A percentile compares a stretch with the other conserved stretches of the same genome.
Conservation (phyloP, 2,329 filamentous ascomycete genomes). For the Microascus cirrosus region DNA sequence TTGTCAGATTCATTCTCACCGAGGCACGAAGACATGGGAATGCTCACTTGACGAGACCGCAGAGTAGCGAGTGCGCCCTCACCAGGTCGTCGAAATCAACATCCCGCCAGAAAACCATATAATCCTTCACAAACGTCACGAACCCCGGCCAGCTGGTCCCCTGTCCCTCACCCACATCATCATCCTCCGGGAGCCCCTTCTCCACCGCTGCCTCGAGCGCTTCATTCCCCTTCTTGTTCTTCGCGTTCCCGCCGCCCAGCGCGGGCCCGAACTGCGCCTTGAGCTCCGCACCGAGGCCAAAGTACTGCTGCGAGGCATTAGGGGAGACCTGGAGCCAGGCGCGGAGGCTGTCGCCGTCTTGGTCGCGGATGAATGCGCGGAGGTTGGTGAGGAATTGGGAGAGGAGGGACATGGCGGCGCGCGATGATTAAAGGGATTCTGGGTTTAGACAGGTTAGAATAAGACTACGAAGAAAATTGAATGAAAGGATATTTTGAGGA, state of each 20-base stretch:
- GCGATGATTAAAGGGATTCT: neutral
- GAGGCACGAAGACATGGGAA: neutral
- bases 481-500: neutral
- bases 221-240: slow-evolving; percentile 15
- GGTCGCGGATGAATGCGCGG: slow-evolving; percentile 43
- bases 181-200: slow-evolving; percentile 50
- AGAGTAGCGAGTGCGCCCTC: slow-evolving; percentile 64
- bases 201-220: slow-evolving; percentile 54
- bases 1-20: neutral
- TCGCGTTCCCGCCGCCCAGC: neutral
- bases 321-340: slow-evolving; percentile 68
- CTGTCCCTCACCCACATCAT: slow-evolving; percentile 51
- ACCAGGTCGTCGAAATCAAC: slow-evolving; percentile 67
- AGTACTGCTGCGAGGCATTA: slow-evolving; percentile 55
- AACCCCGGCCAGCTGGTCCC: slow-evolving; percentile 67
- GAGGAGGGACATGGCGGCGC: slow-evolving; percentile 45
- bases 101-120: slow-evolving; percentile 71
- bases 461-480: neutral
- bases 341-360: slow-evolving; percentile 48
- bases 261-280: slow-evolving; percentile 37
- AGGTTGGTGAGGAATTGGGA: slow-evolving; percentile 59
- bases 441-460: neutral
- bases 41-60: slow-evolving; percentile 61
- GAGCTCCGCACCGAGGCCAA: slow-evolving; percentile 56
- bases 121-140: slow-evolving; percentile 68